Base-by-base conservation (phyloP, 768 basidiomycete genomes). In the Roridomyces roridus region DNA sequence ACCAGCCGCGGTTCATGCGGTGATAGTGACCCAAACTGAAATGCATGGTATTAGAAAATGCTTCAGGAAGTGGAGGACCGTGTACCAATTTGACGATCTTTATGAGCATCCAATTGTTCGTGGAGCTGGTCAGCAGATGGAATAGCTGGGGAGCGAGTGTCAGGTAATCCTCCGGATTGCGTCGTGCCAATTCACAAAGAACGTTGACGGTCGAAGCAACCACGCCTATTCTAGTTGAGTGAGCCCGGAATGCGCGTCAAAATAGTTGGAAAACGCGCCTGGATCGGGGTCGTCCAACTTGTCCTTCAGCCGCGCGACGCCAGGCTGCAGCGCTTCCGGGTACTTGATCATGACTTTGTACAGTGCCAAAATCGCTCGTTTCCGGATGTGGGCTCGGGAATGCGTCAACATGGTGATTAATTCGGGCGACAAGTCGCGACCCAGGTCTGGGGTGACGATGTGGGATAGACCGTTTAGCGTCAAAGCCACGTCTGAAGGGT, bases 41-140 rank as follows among this genome's bases (percentile, higher is more conserved):
- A 10, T 57, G 51, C 41, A 29, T n/a, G 9, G 29, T 25, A 50
- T 55, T 23, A 55, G 17, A 44, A 55, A 53, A 4, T 55, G 57
- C 8, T 46, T 28, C 25, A 42, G 43, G 31, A 10, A 11, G 18
- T 17, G 15, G 9, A 4, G n/a, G 26, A 40, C 18, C 66, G n/a
- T n/a, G n/a, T 72, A 95, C 96, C 71, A 98, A 73, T 75, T 99
- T 99, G 70, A 98, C 88, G 50, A 98, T 89, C 75, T 99, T 99
- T 72, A 99, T 99, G 56, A 99, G 82, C 93, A 98, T 96, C 97
- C 97, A 99, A 66, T 99, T 99, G 72, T 99, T 98, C 10, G 92
- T 90, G 11, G 94, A 94, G 2, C 89, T 94, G 0, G 94, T 97
- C 56, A 99, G 77, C 11, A 98, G 81, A 66, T 92, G 93, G 72